phyloP scores from a whole-genome alignment of 2,329 filamentous ascomycete genomes.

The Calcarisporium arbuscula region DNA sequence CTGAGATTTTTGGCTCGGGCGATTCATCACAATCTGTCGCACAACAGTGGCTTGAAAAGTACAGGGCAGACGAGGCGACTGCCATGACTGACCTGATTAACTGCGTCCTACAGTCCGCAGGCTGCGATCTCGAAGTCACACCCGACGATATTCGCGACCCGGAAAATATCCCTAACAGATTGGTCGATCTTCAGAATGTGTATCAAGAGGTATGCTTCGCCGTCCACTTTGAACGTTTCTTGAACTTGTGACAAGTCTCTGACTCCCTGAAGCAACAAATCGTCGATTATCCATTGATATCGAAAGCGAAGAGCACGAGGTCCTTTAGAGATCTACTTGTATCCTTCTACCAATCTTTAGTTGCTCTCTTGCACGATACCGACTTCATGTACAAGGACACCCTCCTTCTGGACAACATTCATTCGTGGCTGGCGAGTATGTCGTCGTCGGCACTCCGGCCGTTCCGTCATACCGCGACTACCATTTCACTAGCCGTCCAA shows the following conservation, averaged over 20 bases:
- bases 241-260: slow-evolving; percentile 16
- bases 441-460: slow-evolving; percentile 81
- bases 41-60: slow-evolving; percentile 53
- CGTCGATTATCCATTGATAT: slow-evolving; percentile 86
- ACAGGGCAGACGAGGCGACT: slow-evolving; percentile 45
- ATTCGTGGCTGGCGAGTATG: slow-evolving; percentile 85
- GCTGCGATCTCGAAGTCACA: slow-evolving; percentile 73
- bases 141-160: slow-evolving; percentile 82
- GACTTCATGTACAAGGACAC: slow-evolving; percentile 71
- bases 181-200: slow-evolving; percentile 80
- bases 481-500: slow-evolving; percentile 73
- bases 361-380: slow-evolving; percentile 75
- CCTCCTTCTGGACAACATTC: slow-evolving; percentile 78
- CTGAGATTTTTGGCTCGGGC: slow-evolving; percentile 57
- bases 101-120: slow-evolving; percentile 64
- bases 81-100: slow-evolving; percentile 60
- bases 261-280: slow-evolving; percentile 55
- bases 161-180: slow-evolving; percentile 72
- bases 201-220: slow-evolving; percentile 63
- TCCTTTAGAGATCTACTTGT: slow-evolving; percentile 73
- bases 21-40: slow-evolving; percentile 51
- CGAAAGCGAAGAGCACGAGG: slow-evolving; percentile 67
- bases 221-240: no score
- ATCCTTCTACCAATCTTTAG: slow-evolving; percentile 71
- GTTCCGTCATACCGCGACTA: slow-evolving; percentile 89